Conservation (phyloP, 352 stramenopile genomes). For the Blastocystis sp. region DNA sequence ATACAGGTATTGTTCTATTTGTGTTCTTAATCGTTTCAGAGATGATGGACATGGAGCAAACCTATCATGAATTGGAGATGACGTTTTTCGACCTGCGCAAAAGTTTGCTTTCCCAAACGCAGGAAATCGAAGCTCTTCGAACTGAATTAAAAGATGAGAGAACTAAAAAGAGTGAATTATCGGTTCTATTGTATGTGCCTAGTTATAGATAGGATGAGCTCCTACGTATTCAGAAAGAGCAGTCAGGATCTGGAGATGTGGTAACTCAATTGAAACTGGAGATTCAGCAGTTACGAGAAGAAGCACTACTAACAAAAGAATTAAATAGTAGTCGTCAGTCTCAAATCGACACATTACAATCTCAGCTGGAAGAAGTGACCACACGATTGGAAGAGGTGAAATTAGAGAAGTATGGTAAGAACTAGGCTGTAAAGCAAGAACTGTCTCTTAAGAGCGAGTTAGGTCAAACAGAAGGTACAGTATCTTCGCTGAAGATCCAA, state of each 20-base stretch:
- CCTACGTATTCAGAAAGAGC: slow-evolving; percentile 15
- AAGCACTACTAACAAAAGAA: slow-evolving; percentile 44
- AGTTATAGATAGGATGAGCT: slow-evolving; percentile 28
- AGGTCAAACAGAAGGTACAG: background rate
- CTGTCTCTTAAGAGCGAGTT: slow-evolving; percentile 26
- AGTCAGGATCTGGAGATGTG: slow-evolving; percentile 1
- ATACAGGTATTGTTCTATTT: background rate
- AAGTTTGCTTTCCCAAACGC: background rate
- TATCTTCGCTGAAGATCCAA: background rate
- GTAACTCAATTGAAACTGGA: slow-evolving; percentile 23
- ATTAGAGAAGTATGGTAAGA: background rate
- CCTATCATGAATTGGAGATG: slow-evolving; percentile 49
- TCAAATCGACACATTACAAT: background rate
- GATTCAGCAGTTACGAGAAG: slow-evolving; percentile 36
- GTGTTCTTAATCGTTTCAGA: background rate
- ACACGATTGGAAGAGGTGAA: slow-evolving; percentile 3
- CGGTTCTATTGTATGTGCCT: background rate
- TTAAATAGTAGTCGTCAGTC: slow-evolving; percentile 8
- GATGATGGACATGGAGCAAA: slow-evolving; percentile 32
- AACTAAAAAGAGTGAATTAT: background rate
- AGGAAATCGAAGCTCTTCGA: slow-evolving; percentile 11
- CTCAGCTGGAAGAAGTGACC: background rate
- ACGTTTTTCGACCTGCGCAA: slow-evolving; percentile 38
- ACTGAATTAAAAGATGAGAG: slow-evolving; percentile 9
- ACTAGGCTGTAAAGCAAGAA: slow-evolving; percentile 9